Base-by-base conservation (phyloP, 2,329 filamentous ascomycete species). In the Thielaviopsis euricoi region DNA sequence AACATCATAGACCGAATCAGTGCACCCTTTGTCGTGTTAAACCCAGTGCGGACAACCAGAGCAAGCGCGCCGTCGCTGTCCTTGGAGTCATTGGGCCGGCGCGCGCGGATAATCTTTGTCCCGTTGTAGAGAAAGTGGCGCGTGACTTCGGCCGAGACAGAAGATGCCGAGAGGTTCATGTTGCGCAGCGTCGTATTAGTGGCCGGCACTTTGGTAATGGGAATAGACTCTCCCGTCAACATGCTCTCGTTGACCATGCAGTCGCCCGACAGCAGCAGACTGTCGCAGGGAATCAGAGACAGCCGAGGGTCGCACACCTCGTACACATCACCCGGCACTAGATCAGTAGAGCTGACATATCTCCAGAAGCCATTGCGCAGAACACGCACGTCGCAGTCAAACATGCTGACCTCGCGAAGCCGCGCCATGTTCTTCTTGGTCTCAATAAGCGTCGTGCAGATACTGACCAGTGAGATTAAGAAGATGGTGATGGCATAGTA, bases 231-330 rank as follows among this genome's bases (percentile, higher is more conserved):
- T 59, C 71, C 71, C 46, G 93, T 98, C 40, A 98, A 80, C 93
- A 98, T 98, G 71, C 93, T 97, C 71, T 98, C 93, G 66, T 98
- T 98, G 63, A 98, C 90, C 62, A 98, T 97, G 66, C 90, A 96
- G 70, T 98, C 94, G 48, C 93, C 94, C 56, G 87, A 88, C 0
- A 98, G 77, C 6, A 98, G 73, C 37, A 98, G 74, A 68, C 91
- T 95, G 69, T 98, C 93, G 65, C 88, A 93, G 0, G 93, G 93
- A 62, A 97, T 86, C 64, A 95, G 87, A 3, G 81, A 81, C 25
- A 98, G 75, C 17, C 85, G 89, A 1, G 93, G 93, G 69, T 98
- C 94, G 59, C 91, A 96, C 54, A 98, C 80, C 73, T 98, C 93
- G 70, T 95, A 98, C 6, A 98, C 84, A 68, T 98, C 93, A 33